Percentiles rank a stretch among this genome's conserved stretches.
Evolutionary conservation across 257 asterid genomes (phyloP).

Genomic region (Voacanga thouarsii): DNA sequence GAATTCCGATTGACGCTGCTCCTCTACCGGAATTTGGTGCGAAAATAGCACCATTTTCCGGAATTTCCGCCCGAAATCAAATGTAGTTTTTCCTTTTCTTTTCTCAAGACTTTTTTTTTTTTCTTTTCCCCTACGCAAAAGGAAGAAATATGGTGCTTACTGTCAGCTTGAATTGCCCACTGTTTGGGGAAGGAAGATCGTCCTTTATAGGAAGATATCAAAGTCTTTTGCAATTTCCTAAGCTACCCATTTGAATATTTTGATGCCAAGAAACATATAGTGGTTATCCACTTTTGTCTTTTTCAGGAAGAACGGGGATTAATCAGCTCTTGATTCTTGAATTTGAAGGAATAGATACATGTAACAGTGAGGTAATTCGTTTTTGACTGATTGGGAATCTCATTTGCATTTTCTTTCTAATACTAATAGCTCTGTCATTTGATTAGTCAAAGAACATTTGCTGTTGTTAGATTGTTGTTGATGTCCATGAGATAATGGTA

Average conservation of each 20-base stretch:
- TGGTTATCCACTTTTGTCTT: neutral
- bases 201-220: no score
- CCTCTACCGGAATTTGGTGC: no score
- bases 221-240: neutral
- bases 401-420: neutral
- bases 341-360: neutral
- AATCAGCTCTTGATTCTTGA: neutral
- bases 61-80: no score
- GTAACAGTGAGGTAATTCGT: neutral
- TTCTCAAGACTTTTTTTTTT: neutral
- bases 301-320: neutral
- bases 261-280: neutral
- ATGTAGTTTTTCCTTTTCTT: no score
- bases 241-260: neutral
- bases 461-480: neutral
- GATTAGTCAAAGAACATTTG: neutral
- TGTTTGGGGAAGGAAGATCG: no score
- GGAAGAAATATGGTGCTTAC: no score
- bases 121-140: no score
- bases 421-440: slow-evolving; percentile 4
- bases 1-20: no score
- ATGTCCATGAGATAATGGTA: neutral
- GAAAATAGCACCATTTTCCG: no score
- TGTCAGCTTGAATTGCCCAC: no score
- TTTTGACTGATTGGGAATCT: slow-evolving; percentile 1